phyloP scores from a whole-genome alignment of 306 rosid species.

The Cucumis melo region DNA sequence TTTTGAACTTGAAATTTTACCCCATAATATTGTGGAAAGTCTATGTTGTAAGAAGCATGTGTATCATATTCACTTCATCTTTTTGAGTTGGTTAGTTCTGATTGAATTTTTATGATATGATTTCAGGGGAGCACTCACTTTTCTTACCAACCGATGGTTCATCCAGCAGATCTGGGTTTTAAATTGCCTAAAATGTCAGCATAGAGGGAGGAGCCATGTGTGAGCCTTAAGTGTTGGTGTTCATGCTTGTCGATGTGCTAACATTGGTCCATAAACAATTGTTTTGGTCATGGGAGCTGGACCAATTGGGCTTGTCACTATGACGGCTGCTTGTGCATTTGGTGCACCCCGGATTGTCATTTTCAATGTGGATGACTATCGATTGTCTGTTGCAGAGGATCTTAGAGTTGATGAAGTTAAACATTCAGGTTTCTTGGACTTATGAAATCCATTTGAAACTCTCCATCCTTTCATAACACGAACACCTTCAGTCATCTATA shows the following conservation, averaged over 20 bases:
- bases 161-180: constrained; percentile 77
- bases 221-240: constrained; percentile 84
- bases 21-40: background rate
- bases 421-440: constrained; percentile 38
- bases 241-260: constrained; percentile 85
- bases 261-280: constrained; percentile 69
- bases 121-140: background rate
- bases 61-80: background rate
- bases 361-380: constrained; percentile 62
- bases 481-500: background rate
- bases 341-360: constrained; percentile 60
- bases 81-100: background rate
- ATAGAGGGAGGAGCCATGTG: constrained; percentile 97
- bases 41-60: background rate
- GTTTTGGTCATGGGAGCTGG: constrained; percentile 88
- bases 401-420: constrained; percentile 65
- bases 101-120: background rate
- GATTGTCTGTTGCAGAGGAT: constrained; percentile 66
- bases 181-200: constrained; percentile 82
- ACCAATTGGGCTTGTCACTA: constrained; percentile 80
- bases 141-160: constrained; percentile 47
- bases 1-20: background rate
- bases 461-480: background rate
- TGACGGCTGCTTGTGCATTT: constrained; percentile 82
- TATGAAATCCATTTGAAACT: background rate